Evolutionary conservation across 1,284 basidiomycete genomes (phyloP), one percentile per base, ranked within the genome.

Genomic region (Paramarasmius palmivorus): DNA sequence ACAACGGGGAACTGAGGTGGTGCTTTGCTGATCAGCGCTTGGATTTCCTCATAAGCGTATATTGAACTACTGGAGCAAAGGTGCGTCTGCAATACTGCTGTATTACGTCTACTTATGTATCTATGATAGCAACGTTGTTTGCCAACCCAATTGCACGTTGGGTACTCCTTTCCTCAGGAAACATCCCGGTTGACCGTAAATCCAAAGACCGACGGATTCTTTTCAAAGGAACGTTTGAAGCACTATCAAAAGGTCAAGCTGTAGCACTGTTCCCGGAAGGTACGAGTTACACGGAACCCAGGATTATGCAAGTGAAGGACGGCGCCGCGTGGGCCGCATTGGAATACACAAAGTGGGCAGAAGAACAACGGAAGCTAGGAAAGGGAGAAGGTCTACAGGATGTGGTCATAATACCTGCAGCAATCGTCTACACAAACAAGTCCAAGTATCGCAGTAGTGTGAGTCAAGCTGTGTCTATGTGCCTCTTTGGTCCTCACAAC

Each of bases 201-300:
- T 92, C 80, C 59, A 95, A 92, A 73, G 92, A 96, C 73, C 88
- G 93, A 57, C 90, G 91, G 59, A 79, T 84, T 29, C 77, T 98
- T n/a, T 96, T 97, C 73, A 82, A 83, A 57, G 91, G 93, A 22
- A 97, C 95, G 0, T 90, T 98, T 63, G 88, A 95, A 60, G 90
- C 90, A 1, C 79, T 98, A 45, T 80, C 86, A 10, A 75, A 76
- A 15, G 91, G 88, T 20, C 82, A 89, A 57, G 89, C 86, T 19
- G 92, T 98, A 50, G 95, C 93, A 5, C 78, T 98, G 38, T 98
- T 98, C 67, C 96, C 96, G 1, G 95, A 98, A 70, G 95, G 95
- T 35, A 90, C 88, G 23, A 89, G 87, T 62, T 91, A 91, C 65
- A 97, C 95, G 0, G 92, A 95, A 65, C 93, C 95, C 3, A 83